These are phyloP conservation scores for Rhododendron griersonianum DNA, from an alignment of 148 eudicot species.

Conservation along the genomic window DNA sequence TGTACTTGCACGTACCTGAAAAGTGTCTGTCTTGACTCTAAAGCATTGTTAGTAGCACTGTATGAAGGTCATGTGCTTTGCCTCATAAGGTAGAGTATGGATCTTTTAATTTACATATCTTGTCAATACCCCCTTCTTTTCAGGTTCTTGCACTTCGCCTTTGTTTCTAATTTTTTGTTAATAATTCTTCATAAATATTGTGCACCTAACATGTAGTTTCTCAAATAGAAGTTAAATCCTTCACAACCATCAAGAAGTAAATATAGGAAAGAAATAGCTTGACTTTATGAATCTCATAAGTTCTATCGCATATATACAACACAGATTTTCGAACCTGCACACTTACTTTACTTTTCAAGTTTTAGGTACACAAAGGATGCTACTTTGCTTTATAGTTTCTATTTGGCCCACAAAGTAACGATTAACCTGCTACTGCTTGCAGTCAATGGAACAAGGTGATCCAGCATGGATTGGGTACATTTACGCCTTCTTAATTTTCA, in stretches of 20 bases:
- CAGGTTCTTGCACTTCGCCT: background rate
- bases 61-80: background rate
- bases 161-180: background rate
- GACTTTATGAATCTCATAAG: background rate
- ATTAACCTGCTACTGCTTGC: conserved; percentile 20
- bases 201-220: background rate
- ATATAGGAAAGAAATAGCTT: background rate
- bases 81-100: background rate
- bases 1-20: background rate
- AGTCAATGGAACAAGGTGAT: conserved; percentile 96
- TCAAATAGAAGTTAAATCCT: background rate
- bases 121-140: background rate
- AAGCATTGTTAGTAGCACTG: background rate
- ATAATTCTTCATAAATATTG: background rate
- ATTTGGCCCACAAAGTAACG: background rate
- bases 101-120: background rate
- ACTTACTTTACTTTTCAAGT: background rate
- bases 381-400: background rate
- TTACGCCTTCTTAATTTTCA: conserved; percentile 78
- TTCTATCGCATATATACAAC: background rate
- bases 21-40: background rate
- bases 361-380: background rate
- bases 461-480: conserved; percentile 96
- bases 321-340: background rate
- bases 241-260: background rate